These are phyloP conservation scores for Floccularia luteovirens DNA, from an alignment of 768 basidiomycete genomes.

Conservation along the genomic window DNA sequence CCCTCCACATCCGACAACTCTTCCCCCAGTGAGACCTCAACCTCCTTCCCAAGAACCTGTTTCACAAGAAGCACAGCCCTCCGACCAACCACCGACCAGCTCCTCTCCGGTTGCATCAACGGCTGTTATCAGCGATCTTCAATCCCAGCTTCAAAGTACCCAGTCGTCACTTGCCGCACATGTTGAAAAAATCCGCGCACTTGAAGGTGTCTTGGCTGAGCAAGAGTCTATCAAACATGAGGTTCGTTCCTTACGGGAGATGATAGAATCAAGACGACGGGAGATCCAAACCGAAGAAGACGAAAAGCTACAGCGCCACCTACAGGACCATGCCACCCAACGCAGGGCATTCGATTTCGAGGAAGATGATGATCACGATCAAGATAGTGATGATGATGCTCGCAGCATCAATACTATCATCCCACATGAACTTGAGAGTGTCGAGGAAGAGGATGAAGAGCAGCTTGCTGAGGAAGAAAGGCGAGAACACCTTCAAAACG, in stretches of 20 bases:
- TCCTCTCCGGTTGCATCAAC: conserved; percentile 15
- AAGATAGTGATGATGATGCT: conserved; percentile 64
- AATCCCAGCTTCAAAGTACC: conserved; percentile 78
- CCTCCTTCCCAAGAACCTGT: conserved; percentile 48
- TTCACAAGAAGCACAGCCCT: conserved; percentile 11
- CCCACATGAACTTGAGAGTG: conserved; percentile 61
- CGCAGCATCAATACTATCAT: conserved; percentile 67
- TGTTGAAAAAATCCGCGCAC: conserved; percentile 71
- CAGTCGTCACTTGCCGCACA: conserved; percentile 71
- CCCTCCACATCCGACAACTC: conserved; percentile 41
- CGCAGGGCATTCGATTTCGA: conserved; percentile 22
- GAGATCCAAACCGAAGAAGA: conserved; percentile 23
- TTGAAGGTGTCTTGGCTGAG: conserved; percentile 78
- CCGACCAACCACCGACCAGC: conserved; percentile 5
- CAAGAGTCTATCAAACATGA: conserved; percentile 82
- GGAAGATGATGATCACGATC: conserved; percentile 22
- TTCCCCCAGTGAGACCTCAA: conserved; percentile 55
- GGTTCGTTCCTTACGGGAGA: conserved; percentile 60
- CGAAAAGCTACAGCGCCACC: not conserved
- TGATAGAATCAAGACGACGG: conserved; percentile 59
- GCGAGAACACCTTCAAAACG: conserved; percentile 17
- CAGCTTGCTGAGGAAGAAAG: conserved; percentile 21
- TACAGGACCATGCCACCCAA: not conserved
- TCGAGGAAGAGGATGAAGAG: conserved; percentile 72
- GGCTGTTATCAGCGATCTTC: conserved; percentile 50